phyloP scores from a whole-genome alignment of 1,139 yeast genomes.

The Kluyveromyces sp. region DNA sequence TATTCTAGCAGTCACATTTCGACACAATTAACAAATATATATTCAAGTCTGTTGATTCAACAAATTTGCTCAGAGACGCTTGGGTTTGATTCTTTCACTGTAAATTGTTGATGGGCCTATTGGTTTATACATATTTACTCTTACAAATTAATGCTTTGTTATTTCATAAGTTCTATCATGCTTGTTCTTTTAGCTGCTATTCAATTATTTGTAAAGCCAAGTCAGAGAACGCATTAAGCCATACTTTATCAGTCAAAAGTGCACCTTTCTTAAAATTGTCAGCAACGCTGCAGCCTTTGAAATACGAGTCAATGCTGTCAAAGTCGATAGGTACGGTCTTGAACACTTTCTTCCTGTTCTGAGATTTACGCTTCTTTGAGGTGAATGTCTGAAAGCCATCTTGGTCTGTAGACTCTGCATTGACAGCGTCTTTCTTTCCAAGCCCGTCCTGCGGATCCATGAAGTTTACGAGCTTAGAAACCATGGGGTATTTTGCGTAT shows the following conservation, averaged over 20 bases:
- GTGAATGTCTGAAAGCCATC: slow-evolving; percentile 5
- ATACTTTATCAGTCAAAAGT: slow-evolving; percentile 26
- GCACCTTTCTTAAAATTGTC: slow-evolving; percentile 24
- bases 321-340: slow-evolving; percentile 37
- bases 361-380: slow-evolving; percentile 30
- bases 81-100: not conserved
- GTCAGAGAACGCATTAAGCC: slow-evolving; percentile 52
- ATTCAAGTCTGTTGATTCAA: too few relatives aligned
- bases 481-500: slow-evolving; percentile 36
- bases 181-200: not conserved
- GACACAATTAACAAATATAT: too few relatives aligned
- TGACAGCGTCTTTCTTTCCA: not conserved
- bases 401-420: not conserved
- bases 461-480: slow-evolving; percentile 39
- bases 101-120: not conserved
- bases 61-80: not conserved
- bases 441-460: slow-evolving; percentile 9
- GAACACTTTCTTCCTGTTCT: slow-evolving; percentile 22
- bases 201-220: slow-evolving; percentile 39
- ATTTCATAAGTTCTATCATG: slow-evolving; percentile 2
- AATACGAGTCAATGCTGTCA: slow-evolving; percentile 34
- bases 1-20: too few relatives aligned
- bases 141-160: slow-evolving; percentile 4
- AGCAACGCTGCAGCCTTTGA: slow-evolving; percentile 23
- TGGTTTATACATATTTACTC: not conserved